Conservation (phyloP, 1,284 basidiomycete species). For the Ceratobasidium sp. region DNA sequence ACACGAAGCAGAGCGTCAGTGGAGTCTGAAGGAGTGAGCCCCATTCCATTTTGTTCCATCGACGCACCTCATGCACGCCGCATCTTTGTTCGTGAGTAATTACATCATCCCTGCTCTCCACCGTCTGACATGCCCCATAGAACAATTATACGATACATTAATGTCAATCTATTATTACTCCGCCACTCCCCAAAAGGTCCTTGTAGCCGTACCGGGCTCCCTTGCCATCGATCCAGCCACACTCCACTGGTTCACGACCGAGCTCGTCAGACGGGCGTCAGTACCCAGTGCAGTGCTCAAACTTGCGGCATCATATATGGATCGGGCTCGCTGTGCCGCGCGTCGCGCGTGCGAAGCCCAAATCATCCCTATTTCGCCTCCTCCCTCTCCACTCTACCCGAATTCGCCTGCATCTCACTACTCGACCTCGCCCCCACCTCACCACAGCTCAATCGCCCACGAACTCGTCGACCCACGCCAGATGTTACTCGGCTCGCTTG, state of each 20-base stretch:
- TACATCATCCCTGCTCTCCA: background rate
- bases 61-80: conserved; percentile 22
- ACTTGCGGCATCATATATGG: conserved; percentile 25
- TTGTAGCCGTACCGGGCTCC: conserved; percentile 16
- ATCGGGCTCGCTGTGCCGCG: conserved; percentile 27
- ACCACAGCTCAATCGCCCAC: conserved; percentile 7
- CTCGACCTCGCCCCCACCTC: conserved; percentile 18
- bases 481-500: conserved; percentile 26
- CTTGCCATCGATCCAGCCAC: conserved; percentile 19
- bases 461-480: conserved; percentile 33
- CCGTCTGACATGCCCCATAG: conserved; percentile 3
- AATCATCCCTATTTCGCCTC: conserved; percentile 17
- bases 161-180: conserved; percentile 24
- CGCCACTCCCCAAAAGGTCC: background rate
- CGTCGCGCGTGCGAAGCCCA: conserved; percentile 22
- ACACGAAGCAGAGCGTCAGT: conserved; percentile 8
- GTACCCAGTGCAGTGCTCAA: conserved; percentile 14
- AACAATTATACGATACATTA: conserved; percentile 34
- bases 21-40: conserved; percentile 12
- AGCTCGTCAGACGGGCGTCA: conserved; percentile 22
- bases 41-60: conserved; percentile 25
- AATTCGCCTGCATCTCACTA: conserved; percentile 11
- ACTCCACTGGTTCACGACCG: conserved; percentile 27
- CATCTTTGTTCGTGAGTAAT: conserved; percentile 21
- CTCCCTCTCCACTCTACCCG: conserved; percentile 28